Base-by-base conservation (phyloP, 75 land plant genomes). In the Chamaecyparis obtusa region DNA sequence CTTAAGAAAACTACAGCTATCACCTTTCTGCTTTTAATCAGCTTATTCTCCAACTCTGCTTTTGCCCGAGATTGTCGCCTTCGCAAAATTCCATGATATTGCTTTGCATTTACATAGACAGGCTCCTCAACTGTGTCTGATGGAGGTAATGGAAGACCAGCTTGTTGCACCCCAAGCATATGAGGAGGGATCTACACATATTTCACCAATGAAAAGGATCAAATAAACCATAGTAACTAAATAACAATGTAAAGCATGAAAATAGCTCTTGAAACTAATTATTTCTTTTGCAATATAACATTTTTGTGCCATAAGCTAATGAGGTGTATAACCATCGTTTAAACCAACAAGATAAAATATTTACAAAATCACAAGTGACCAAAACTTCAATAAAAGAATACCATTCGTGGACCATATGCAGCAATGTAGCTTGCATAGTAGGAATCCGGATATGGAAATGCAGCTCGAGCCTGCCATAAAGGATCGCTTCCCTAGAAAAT, bases 71-170 rank as follows among this genome's bases (percentile, higher is more conserved):
- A 90, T 81, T 92, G 92, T 37, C 95, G 81, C 17, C 95, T 88
- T n/a, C 95, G 90, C 49, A 94, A 72, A 72, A 94, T 94, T 39
- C 95, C 95, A 89, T 92, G 89, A 85, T 93, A 94, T 85, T 94
- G 95, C 87, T 94, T 94, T 36, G 95, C 95, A 92, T 94, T 94
- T 35, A 94, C 95, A 91, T 93, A 94, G 19, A 94, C 93, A 71
- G 93, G 94, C 86, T 94, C 96, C 75, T 91, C 88, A 27, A 90
- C 88, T 90, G 93, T 80, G 87, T 89, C 93, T 67, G 94, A 85
- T 11, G 96, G 97, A 49, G 95, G 96, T 85, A 95, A 89, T 56
- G 96, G 96, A 67, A 95, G 87, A 80, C 96, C 91, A 86, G 91
- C 90, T 82, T 91, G 93, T 85, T 91, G 95, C 85, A 94, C 87